phyloP scores from a whole-genome alignment of 2,329 filamentous ascomycete species.

The Colletotrichum tropicicola region DNA sequence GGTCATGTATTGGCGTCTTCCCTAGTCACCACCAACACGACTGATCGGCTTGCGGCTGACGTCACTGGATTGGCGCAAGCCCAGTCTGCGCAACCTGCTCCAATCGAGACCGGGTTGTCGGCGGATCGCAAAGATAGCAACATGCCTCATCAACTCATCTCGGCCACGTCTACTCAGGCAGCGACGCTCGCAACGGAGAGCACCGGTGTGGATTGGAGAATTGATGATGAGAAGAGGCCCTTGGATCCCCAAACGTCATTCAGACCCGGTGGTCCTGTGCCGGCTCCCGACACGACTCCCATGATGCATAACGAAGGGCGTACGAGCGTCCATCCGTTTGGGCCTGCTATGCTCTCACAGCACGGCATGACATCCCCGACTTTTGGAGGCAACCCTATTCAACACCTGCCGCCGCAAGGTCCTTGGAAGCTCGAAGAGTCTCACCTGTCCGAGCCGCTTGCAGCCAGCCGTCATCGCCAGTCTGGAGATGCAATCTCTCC shows the following conservation, averaged over 20 bases:
- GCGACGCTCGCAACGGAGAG: constrained; percentile 22
- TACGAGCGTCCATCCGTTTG: constrained; percentile 33
- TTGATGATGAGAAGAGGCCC: constrained; percentile 23
- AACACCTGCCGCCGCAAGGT: constrained; percentile 51
- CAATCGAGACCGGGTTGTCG: constrained; percentile 9
- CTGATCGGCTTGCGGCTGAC: background rate
- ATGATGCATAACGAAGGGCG: constrained; percentile 29
- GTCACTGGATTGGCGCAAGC: background rate
- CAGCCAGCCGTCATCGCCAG: constrained; percentile 26
- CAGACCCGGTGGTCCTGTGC: constrained; percentile 3
- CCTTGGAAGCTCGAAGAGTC: constrained; percentile 66
- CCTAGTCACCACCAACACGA: background rate
- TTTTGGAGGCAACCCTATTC: constrained; percentile 44
- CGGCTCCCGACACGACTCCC: constrained; percentile 9
- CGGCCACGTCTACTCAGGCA: constrained; percentile 25
- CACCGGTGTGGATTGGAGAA: constrained; percentile 11
- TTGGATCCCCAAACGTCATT: constrained; percentile 12
- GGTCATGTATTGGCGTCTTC: background rate
- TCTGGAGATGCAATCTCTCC: constrained; percentile 33
- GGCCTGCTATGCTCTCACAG: constrained; percentile 19
- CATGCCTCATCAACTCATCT: constrained; percentile 2
- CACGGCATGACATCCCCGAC: constrained; percentile 21
- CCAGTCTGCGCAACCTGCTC: constrained; percentile 3
- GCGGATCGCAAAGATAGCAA: constrained; percentile 11
- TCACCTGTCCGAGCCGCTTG: constrained; percentile 59